A percentile compares a stretch with the other conserved stretches of the same genome.
phyloP scores from a whole-genome alignment of 805 yeast species.

The Schizosaccharomyces osmophilus region DNA sequence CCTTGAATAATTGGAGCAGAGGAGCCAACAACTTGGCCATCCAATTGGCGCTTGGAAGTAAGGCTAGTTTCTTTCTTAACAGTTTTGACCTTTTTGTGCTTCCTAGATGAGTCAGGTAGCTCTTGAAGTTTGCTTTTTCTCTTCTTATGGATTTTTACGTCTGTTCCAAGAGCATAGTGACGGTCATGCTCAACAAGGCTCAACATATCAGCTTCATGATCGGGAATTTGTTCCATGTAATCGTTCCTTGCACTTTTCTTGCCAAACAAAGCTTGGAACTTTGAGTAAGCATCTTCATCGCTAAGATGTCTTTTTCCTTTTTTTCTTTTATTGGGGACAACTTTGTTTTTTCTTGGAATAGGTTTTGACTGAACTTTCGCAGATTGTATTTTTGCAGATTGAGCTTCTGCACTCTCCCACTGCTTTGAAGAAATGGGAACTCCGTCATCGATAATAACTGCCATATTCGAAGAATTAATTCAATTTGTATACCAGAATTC shows the following conservation, averaged over 20 bases:
- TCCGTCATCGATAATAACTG: not conserved
- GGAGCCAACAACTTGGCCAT: not conserved
- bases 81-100: not conserved
- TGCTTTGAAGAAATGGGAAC: not conserved
- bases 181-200: not conserved
- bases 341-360: not conserved
- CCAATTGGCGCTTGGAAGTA: not conserved
- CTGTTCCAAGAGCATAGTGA: not conserved
- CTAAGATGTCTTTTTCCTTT: not conserved
- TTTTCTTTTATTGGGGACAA: not conserved
- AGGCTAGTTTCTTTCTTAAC: not conserved
- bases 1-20: not conserved
- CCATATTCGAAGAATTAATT: not conserved
- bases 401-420: not conserved
- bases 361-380: not conserved
- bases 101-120: not conserved
- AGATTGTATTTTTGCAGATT: not conserved
- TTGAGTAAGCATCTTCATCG: not conserved
- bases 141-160: not conserved
- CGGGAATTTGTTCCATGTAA: slow-evolving; percentile 1
- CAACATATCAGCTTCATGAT: not conserved
- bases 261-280: not conserved
- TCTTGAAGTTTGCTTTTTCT: not conserved
- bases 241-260: not conserved
- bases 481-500: not conserved